These are phyloP conservation scores for Phytophthora hybrid DNA, from an alignment of 352 stramenopile genomes.

Conservation along the genomic window DNA sequence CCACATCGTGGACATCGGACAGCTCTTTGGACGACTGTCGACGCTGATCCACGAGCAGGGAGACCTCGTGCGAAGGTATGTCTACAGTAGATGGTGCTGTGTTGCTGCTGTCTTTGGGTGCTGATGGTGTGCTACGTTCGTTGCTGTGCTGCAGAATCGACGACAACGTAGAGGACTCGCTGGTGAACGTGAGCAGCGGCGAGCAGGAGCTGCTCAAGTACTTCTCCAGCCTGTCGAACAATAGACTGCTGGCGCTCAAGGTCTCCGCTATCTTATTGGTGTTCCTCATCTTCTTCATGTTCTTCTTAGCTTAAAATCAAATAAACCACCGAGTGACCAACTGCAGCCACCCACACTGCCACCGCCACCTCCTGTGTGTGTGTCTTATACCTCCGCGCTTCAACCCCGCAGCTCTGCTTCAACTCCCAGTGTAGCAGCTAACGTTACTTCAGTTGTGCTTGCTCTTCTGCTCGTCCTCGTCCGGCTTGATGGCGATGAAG, in stretches of 20 bases:
- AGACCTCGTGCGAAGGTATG: constrained; percentile 80
- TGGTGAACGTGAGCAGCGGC: constrained; percentile 77
- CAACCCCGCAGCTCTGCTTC: constrained; percentile 1
- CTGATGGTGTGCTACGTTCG: constrained; percentile 9
- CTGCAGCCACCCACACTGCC: not conserved
- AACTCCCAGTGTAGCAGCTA: not conserved
- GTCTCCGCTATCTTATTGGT: constrained; percentile 88
- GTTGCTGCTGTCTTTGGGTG: not conserved
- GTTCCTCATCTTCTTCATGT: constrained; percentile 92
- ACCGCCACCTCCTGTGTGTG: not conserved
- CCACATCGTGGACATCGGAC: constrained; percentile 88
- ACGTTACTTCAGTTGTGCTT: not conserved
- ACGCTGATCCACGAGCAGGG: constrained; percentile 86
- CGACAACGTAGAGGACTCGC: constrained; percentile 84
- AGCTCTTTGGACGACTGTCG: constrained; percentile 83
- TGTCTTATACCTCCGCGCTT: not conserved
- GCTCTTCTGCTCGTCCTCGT: constrained; percentile 36
- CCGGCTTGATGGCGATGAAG: constrained; percentile 68
- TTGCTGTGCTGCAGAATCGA: constrained; percentile 70
- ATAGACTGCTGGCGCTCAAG: constrained; percentile 88
- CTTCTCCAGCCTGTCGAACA: constrained; percentile 87
- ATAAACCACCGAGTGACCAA: constrained; percentile 32
- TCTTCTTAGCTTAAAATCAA: constrained; percentile 82
- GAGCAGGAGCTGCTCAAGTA: constrained; percentile 90
- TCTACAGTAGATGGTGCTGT: not conserved